Conservation (phyloP, 345 rosid genomes). For the Combretum micranthum region DNA sequence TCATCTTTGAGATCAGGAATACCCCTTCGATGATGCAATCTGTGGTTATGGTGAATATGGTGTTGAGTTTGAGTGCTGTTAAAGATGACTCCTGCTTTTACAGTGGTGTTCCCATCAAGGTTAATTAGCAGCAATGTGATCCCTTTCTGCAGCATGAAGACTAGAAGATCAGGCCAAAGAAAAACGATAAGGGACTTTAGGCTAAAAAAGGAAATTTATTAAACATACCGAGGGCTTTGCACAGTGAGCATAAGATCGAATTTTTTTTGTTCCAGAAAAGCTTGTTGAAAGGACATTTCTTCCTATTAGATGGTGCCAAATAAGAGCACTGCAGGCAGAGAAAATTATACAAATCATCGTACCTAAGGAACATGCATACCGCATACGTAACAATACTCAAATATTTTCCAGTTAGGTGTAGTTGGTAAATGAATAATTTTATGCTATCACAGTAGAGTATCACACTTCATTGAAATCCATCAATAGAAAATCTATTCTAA, state of each 20-base stretch:
- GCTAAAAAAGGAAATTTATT: neutral
- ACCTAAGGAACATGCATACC: neutral
- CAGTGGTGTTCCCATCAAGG: slow-evolving; percentile 55
- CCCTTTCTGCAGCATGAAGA: slow-evolving; percentile 54
- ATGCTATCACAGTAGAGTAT: no score
- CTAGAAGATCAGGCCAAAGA: slow-evolving; percentile 4
- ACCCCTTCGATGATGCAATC: slow-evolving; percentile 10
- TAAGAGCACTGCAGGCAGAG: slow-evolving; percentile 65
- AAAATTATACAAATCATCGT: neutral
- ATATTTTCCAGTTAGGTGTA: no score
- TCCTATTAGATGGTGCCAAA: slow-evolving; percentile 82
- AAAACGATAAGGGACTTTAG: neutral
- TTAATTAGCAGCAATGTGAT: slow-evolving; percentile 62
- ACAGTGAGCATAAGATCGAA: slow-evolving; percentile 68
- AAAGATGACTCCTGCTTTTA: slow-evolving; percentile 31
- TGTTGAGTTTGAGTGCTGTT: slow-evolving; percentile 25
- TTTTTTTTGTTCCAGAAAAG: slow-evolving; percentile 50
- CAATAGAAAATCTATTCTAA: no score
- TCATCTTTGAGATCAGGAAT: slow-evolving; percentile 13
- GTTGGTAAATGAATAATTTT: no score
- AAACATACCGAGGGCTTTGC: slow-evolving; percentile 32
- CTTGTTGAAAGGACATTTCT: slow-evolving; percentile 51
- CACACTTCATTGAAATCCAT: no score
- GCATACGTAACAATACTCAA: no score
- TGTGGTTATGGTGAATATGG: neutral